A percentile compares a stretch with the other conserved stretches of the same genome.
phyloP scores from a whole-genome alignment of 345 rosid genomes.

The Salix arbutifolia region DNA sequence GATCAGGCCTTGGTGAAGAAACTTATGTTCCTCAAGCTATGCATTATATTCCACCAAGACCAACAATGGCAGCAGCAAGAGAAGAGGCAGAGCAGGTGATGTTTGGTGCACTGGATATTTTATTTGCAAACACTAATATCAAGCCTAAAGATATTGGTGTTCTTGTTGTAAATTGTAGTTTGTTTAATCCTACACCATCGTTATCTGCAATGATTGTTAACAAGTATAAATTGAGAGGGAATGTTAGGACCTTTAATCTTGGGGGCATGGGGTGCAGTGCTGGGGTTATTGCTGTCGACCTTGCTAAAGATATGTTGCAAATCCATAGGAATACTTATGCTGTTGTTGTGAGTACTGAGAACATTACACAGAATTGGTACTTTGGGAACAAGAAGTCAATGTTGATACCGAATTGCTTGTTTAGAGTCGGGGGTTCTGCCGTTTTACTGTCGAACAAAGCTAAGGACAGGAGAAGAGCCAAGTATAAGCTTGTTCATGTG shows the following conservation, averaged over 20 bases:
- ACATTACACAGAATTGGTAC: constrained; percentile 90
- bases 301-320: constrained; percentile 81
- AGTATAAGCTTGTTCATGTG: constrained; percentile 76
- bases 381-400: constrained; percentile 86
- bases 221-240: constrained; percentile 77
- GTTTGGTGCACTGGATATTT: constrained; percentile 71
- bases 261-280: constrained; percentile 98
- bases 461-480: constrained; percentile 52
- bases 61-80: constrained; percentile 81
- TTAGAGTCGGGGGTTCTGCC: constrained; percentile 78
- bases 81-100: constrained; percentile 92
- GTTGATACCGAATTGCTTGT: constrained; percentile 87
- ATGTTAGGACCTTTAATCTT: constrained; percentile 61
- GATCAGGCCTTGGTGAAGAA: constrained; percentile 93
- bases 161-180: constrained; percentile 80
- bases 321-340: constrained; percentile 84
- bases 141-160: constrained; percentile 85
- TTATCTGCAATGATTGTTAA: constrained; percentile 86
- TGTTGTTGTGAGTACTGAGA: constrained; percentile 87
- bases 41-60: constrained; percentile 69
- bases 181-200: constrained; percentile 93
- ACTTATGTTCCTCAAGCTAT: constrained; percentile 81
- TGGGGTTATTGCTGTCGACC: constrained; percentile 74
- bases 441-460: constrained; percentile 62
- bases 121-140: constrained; percentile 60